Base-by-base conservation (phyloP, 202 grass and related monocot species). In the Zoysia matrella region DNA sequence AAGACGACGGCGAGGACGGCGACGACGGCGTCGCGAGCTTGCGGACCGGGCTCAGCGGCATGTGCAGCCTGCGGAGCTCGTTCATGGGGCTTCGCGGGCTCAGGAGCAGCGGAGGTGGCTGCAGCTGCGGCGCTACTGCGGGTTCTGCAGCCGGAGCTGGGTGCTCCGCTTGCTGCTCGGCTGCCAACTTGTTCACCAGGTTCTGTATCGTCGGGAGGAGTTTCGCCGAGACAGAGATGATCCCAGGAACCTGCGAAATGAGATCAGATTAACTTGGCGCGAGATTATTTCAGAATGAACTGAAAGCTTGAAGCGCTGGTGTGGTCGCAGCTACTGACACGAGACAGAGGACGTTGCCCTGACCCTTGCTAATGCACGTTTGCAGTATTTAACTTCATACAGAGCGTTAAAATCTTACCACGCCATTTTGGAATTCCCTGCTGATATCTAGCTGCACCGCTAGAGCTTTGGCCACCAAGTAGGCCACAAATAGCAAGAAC, bases 401-500 rank as follows among this genome's bases (percentile, higher is more conserved):
- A 7, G 47, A 48, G 65, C 63, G 49, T 79, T 78, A 10, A 83
- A 73, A 73, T 65, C 84, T 94, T 92, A 97, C 95, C 88, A 89
- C 49, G 2, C 92, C 95, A 77, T 93, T 86, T 57, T 82, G 92
- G 60, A 97, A 97, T 80, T 91, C 88, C 80, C 92, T 89, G 82
- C 36, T 73, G 41, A 94, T 75, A 85, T 94, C 89, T 72, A 92
- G 87, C 84, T 97, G 90, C 78, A 88, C 62, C 62, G 84, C 86
- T 79, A 97, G 64, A 84, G 92, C 95, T 87, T 90, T 88, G n/a
- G 80, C 76, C 49, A 94, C 41, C 46, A 97, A 74, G 73, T 91
- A 94, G 69, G 89, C 80, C 78, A 97, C 75, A 81, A 94, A 97
- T n/a, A 97, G 82, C 72, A 91, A 89, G 67, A 94, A 83, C 22